phyloP scores from a whole-genome alignment of 106 monocot genomes.

The Platanthera zijinensis region DNA sequence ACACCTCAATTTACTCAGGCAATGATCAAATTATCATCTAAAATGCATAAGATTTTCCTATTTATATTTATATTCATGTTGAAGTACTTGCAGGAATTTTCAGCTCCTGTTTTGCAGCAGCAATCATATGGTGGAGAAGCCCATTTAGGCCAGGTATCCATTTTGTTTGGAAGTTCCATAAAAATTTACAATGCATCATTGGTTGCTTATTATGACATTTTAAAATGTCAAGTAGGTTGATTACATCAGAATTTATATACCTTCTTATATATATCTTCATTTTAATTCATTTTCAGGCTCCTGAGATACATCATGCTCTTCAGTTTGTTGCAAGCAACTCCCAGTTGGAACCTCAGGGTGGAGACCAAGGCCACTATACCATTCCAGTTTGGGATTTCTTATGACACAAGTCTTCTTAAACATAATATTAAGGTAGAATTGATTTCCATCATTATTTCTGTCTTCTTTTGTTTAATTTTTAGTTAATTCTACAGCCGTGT shows the following conservation, averaged over 20 bases:
- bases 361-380: constrained; percentile 20
- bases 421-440: too few relatives aligned
- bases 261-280: neutral
- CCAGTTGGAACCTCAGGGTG: constrained; percentile 22
- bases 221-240: neutral
- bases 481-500: too few relatives aligned
- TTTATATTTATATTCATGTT: neutral
- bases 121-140: neutral
- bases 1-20: constrained; percentile 12
- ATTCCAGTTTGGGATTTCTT: constrained; percentile 34
- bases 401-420: neutral
- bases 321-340: constrained; percentile 20
- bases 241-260: neutral
- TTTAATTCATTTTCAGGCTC: constrained; percentile 2
- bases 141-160: constrained; percentile 6
- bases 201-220: neutral
- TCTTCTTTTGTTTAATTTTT: too few relatives aligned
- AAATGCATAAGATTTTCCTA: neutral
- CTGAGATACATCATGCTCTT: constrained; percentile 21
- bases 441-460: too few relatives aligned
- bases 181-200: neutral
- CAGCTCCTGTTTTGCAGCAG: constrained; percentile 13
- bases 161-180: neutral
- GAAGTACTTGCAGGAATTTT: constrained; percentile 1
- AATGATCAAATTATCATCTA: neutral